Evolutionary conservation across 2,329 filamentous ascomycete species (phyloP).

Genomic region (Neurospora sp.): DNA sequence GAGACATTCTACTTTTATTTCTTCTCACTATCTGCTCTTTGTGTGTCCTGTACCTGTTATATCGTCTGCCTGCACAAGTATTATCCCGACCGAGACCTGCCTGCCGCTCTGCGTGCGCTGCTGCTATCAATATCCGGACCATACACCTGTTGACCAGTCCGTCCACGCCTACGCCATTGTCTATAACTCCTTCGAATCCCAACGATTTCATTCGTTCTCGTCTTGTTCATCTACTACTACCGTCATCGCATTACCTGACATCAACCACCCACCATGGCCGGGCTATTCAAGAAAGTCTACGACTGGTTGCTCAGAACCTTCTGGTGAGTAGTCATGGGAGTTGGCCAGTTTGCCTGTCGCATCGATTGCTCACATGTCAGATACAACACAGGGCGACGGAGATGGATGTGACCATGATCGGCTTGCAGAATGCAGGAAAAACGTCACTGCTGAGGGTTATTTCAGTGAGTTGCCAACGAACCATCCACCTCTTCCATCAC

Average conservation of each 20-base stretch:
- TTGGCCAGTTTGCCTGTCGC: constrained; percentile 13
- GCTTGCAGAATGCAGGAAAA: constrained; percentile 95
- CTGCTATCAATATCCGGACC: constrained; percentile 21
- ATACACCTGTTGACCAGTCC: constrained; percentile 10
- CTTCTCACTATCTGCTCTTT: constrained; percentile 3
- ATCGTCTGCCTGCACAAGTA: not conserved
- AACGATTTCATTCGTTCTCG: not conserved
- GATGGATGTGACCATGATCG: constrained; percentile 99
- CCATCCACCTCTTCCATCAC: not conserved
- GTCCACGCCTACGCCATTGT: not conserved
- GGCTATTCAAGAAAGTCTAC: constrained; percentile 88
- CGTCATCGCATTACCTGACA: not conserved
- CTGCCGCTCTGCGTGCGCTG: not conserved
- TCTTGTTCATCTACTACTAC: not conserved
- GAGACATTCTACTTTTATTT: constrained; percentile 33
- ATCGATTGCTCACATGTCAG: constrained; percentile 3
- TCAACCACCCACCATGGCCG: constrained; percentile 55
- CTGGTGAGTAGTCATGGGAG: constrained; percentile 55
- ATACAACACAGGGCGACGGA: constrained; percentile 76
- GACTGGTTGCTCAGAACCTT: constrained; percentile 97
- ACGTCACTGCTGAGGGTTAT: constrained; percentile 89
- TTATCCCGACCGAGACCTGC: not conserved
- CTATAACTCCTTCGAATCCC: not conserved
- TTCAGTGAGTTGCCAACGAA: constrained; percentile 57
- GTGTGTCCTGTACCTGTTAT: not conserved